Conservation (phyloP, 2,329 filamentous ascomycete species). For the Xylaria sp. region DNA sequence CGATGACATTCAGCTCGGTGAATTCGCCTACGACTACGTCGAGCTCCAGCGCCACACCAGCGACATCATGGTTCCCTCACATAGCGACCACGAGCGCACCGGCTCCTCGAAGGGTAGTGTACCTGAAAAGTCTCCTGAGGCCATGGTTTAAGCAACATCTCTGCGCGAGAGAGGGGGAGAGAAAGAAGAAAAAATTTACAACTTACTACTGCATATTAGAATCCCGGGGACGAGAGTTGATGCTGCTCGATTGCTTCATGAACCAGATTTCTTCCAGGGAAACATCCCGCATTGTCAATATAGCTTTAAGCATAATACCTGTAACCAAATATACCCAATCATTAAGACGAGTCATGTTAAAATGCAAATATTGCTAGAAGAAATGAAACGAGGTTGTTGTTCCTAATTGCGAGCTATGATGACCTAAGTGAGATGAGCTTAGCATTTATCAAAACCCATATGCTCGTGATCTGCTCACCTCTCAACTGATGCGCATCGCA, state of each 20-base stretch:
- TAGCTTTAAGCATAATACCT: slow-evolving; percentile 29
- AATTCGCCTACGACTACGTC: slow-evolving; percentile 87
- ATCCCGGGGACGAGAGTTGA: slow-evolving; percentile 9
- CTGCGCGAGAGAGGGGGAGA: background rate
- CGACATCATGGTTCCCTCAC: slow-evolving; percentile 45
- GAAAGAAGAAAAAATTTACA: background rate
- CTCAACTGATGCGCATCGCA: background rate
- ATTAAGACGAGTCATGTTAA: background rate
- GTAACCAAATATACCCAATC: slow-evolving; percentile 28
- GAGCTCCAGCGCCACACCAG: slow-evolving; percentile 74
- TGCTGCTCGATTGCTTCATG: slow-evolving; percentile 13
- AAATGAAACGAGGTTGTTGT: no score
- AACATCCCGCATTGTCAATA: slow-evolving; percentile 27
- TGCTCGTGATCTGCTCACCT: background rate
- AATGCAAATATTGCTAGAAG: background rate
- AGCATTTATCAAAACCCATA: background rate
- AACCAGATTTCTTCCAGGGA: slow-evolving; percentile 4
- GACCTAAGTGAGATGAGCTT: background rate
- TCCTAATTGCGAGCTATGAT: no score
- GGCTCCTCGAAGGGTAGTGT: slow-evolving; percentile 46
- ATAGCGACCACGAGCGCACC: slow-evolving; percentile 37
- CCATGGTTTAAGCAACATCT: slow-evolving; percentile 34
- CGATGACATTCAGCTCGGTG: slow-evolving; percentile 81
- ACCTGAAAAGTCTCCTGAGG: slow-evolving; percentile 42
- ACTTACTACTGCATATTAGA: background rate